Base-by-base conservation (phyloP, 768 basidiomycete species). In the Tylopilus vinaceipallidus region DNA sequence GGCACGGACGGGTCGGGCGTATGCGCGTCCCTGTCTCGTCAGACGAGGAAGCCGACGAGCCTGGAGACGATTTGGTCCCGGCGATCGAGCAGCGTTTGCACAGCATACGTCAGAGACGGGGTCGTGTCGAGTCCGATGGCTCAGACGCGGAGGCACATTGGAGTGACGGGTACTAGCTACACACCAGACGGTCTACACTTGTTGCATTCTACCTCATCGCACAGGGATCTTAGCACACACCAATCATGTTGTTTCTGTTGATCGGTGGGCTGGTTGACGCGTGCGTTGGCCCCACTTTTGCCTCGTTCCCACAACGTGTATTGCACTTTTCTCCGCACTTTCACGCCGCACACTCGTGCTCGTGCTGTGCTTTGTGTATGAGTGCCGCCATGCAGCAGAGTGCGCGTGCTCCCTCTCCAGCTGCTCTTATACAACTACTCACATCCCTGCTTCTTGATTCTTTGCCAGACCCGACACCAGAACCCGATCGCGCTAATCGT, bases 321-420 rank as follows among this genome's bases (percentile, higher is more conserved):
- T 58, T 6, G 12, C 53, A 57, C 17, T 47, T 36, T 39, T 39
- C 38, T 49, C 45, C 41, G 40, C 40, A 45, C 30, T 52, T 60
- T 58, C 62, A 61, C 66, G 46, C 49, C 13, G 56, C 59, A 68
- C 64, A 64, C 66, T 67, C 66, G 68, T 67, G 66, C 42, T 43
- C 22, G 42, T 64, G 63, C 66, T 61, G 63, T 55, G 62, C 55
- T 49, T 38, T 52, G 51, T 26, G 41, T 42, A 16, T 53, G n/a
- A 44, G 60, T 33, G 53, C 51, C 35, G 51, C 53, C 61, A 58
- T 64, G 65, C 58, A 47, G 29, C 50, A 66, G 58, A 41, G 56
- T 63, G 49, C 56, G 58, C 62, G 47, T 55, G 27, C 44, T 52
- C 57, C 50, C 55, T 60, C 49, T 57, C 52, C 54, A 45, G 45